These are phyloP conservation scores for Pezicula neosporulosa DNA, from an alignment of 2,329 filamentous ascomycete genomes.

Conservation along the genomic window DNA sequence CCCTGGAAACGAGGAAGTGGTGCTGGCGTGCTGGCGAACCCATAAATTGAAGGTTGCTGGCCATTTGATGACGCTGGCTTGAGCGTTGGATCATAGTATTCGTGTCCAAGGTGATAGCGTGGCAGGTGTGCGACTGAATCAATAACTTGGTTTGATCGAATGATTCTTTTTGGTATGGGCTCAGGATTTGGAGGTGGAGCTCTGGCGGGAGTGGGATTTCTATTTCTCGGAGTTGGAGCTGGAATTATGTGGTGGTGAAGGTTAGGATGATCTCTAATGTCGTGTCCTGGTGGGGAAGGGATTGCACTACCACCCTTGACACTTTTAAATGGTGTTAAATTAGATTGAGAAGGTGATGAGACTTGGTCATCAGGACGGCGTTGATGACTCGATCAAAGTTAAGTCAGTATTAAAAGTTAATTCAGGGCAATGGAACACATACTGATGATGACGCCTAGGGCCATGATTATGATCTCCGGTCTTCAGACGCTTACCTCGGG, in stretches of 20 bases:
- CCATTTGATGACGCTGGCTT: slow-evolving; percentile 40
- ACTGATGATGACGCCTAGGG: slow-evolving; percentile 55
- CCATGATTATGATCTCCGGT: slow-evolving; percentile 44
- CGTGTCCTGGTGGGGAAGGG: slow-evolving; percentile 39
- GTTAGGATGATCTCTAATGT: slow-evolving; percentile 9
- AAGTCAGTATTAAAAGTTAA: slow-evolving; percentile 13
- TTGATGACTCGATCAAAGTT: slow-evolving; percentile 43
- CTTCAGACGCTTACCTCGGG: slow-evolving; percentile 63
- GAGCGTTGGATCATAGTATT: slow-evolving; percentile 72
- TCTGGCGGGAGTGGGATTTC: slow-evolving; percentile 29
- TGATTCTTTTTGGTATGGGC: slow-evolving; percentile 60
- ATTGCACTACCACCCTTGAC: slow-evolving; percentile 43
- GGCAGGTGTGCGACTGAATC: slow-evolving; percentile 68
- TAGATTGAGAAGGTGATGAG: slow-evolving; percentile 38
- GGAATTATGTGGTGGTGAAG: slow-evolving; percentile 27
- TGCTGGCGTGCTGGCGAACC: slow-evolving; percentile 23
- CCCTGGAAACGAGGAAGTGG: slow-evolving; percentile 68
- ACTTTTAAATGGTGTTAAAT: slow-evolving; percentile 44
- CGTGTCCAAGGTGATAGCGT: slow-evolving; percentile 78
- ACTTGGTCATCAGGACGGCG: slow-evolving; percentile 44
- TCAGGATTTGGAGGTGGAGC: slow-evolving; percentile 35
- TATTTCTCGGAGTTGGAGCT: slow-evolving; percentile 34
- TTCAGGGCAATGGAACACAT: slow-evolving; percentile 31
- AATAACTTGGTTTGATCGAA: slow-evolving; percentile 68
- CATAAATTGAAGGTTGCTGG: slow-evolving; percentile 43